Conservation (phyloP, 768 basidiomycete genomes). For the Mycena leptocephala region DNA sequence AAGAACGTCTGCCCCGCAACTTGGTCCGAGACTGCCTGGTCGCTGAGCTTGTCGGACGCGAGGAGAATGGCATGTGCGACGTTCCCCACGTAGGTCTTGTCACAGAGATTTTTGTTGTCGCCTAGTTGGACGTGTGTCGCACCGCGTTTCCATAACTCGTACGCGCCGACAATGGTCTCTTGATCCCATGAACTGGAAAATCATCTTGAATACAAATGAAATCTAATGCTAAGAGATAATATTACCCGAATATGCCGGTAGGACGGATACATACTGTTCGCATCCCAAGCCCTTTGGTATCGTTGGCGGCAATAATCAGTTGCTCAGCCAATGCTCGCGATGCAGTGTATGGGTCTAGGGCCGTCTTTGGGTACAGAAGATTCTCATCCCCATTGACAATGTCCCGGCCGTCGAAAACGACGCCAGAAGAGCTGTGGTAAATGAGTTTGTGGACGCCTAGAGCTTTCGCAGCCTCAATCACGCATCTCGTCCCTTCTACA, state of each 20-base stretch:
- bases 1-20: conserved; percentile 84
- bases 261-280: conserved; percentile 66
- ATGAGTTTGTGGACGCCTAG: conserved; percentile 61
- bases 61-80: conserved; percentile 83
- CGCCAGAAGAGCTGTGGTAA: conserved; percentile 65
- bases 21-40: conserved; percentile 67
- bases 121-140: conserved; percentile 72
- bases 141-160: conserved; percentile 21
- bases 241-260: conserved; percentile 69
- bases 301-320: conserved; percentile 64
- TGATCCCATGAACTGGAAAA: conserved; percentile 46
- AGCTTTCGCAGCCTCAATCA: conserved; percentile 58
- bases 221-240: neutral
- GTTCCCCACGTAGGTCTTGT: conserved; percentile 85
- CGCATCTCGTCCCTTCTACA: conserved; percentile 61
- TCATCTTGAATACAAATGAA: neutral
- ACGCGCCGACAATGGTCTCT: conserved; percentile 18
- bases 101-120: conserved; percentile 78
- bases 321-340: conserved; percentile 66
- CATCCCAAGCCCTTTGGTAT: conserved; percentile 49
- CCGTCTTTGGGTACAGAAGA: conserved; percentile 54
- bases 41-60: conserved; percentile 75
- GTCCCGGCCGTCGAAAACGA: conserved; percentile 62
- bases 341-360: conserved; percentile 64
- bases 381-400: conserved; percentile 67